Base-by-base conservation (phyloP, 1,284 basidiomycete genomes). In the Naganishia cerealis region DNA sequence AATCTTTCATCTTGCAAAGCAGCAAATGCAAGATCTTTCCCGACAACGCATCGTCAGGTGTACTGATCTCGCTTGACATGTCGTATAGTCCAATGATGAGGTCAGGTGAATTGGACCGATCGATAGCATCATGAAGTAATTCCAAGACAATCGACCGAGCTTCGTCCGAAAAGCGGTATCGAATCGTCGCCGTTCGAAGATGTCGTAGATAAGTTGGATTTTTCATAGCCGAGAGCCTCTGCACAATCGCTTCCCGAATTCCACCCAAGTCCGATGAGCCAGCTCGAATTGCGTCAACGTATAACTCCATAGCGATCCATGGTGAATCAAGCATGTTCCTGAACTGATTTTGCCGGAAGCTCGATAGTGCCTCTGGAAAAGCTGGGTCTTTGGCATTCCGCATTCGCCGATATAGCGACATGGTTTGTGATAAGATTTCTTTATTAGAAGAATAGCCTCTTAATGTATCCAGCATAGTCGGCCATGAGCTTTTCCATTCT, bases 281-380 rank as follows among this genome's bases (percentile, higher is more conserved):
- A 26, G 29, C 10, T n/a, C 21, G 33, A 3, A 62, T n/a, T 10
- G 29, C 48, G 15, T 63, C 61, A 5, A 40, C 38, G 38, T 54
- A 63, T 24, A 63, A 33, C 36, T 63, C 61, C 36, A 63, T 15
- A 9, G 61, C n/a, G 3, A 54, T 16, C 61, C 61, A 63, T 15
- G 61, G 61, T 6, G n/a, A 26, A 8, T 38, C 24, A 21, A 63
- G 36, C 16, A 13, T 53, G n/a, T 53, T 53, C 9, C 39, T n/a
- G 13, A 50, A 8, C 7, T 24, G 46, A 5, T 50, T 24, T 21
- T 10, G 46, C 7, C 61, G 61, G 38, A 63, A 63, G 18, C 15
- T 13, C 38, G 61, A 42, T 15, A 63, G 24, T 29, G 15, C 12
- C 3, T 42, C 50, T 15, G 24, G n/a, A 26, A 54, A 52, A 26